Percentiles rank a stretch among this genome's conserved stretches.
Evolutionary conservation across 768 basidiomycete genomes (phyloP).

Genomic region (Sporobolomyces phaffii): DNA sequence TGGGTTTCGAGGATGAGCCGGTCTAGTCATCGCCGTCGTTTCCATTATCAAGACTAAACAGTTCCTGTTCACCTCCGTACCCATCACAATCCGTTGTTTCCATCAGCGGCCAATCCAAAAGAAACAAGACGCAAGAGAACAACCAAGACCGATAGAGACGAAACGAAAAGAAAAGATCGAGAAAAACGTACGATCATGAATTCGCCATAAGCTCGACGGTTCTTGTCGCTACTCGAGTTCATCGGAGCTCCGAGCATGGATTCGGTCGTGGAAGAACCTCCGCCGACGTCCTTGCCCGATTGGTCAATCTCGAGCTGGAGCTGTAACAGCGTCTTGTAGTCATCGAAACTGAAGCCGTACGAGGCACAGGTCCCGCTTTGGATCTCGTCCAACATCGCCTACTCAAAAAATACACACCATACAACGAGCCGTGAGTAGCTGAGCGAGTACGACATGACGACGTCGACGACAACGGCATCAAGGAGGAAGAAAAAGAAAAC

Average conservation of each 20-base stretch:
- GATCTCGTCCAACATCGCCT: constrained; percentile 74
- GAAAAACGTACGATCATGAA: constrained; percentile 22
- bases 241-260: constrained; percentile 5
- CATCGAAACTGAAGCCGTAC: constrained; percentile 84
- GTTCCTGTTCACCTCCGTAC: constrained; percentile 13
- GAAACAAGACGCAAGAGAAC: too few relatives aligned
- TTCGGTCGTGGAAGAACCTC: not conserved
- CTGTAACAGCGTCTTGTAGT: constrained; percentile 84
- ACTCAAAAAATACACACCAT: too few relatives aligned
- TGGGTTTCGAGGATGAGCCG: too few relatives aligned
- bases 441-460: too few relatives aligned
- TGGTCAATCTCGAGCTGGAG: constrained; percentile 80
- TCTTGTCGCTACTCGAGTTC: constrained; percentile 9
- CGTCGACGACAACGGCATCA: too few relatives aligned
- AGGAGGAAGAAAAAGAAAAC: not conserved
- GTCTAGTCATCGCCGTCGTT: constrained; percentile 27
- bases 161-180: not conserved
- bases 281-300: constrained; percentile 26
- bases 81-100: too few relatives aligned
- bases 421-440: too few relatives aligned
- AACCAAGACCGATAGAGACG: not conserved
- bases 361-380: constrained; percentile 54
- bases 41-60: constrained; percentile 31
- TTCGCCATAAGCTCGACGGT: constrained; percentile 25
- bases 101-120: too few relatives aligned